These are phyloP conservation scores for Cinnamomum chago DNA, from an alignment of 164 flowering plant genomes.

Conservation along the genomic window DNA sequence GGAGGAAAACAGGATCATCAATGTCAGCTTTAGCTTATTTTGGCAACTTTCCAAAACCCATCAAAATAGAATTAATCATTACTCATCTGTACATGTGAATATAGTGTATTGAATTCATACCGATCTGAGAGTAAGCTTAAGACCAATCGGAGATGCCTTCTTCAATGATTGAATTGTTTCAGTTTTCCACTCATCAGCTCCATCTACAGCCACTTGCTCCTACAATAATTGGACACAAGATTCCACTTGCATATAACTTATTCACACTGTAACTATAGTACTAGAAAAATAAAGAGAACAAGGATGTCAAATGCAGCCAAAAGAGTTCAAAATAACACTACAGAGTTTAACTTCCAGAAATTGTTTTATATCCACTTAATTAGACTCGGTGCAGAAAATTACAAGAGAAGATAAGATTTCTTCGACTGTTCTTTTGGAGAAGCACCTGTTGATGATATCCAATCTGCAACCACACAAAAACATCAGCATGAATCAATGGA, in stretches of 20 bases:
- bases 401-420: slow-evolving; percentile 45
- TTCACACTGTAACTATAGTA: too few species aligned
- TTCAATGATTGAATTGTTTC: slow-evolving; percentile 46
- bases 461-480: slow-evolving; percentile 36
- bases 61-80: not conserved
- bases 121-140: slow-evolving; percentile 71
- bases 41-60: not conserved
- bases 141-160: slow-evolving; percentile 81
- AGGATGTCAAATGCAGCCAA: too few species aligned
- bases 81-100: not conserved
- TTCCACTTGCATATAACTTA: not conserved
- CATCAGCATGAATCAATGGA: too few species aligned
- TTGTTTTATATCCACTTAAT: not conserved
- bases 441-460: slow-evolving; percentile 48
- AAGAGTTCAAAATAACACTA: too few species aligned
- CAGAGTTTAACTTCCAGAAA: too few species aligned
- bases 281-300: too few species aligned
- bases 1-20: not conserved
- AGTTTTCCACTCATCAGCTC: slow-evolving; percentile 49
- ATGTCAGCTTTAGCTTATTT: not conserved
- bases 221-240: slow-evolving; percentile 13
- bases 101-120: slow-evolving; percentile 27
- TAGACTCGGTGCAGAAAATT: slow-evolving; percentile 22
- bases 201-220: slow-evolving; percentile 45
- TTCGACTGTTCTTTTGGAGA: slow-evolving; percentile 33